A percentile compares a stretch with the other conserved stretches of the same genome.
Evolutionary conservation across 2,329 filamentous ascomycete species (phyloP).

Genomic region (Scolecobasidium constrictum): DNA sequence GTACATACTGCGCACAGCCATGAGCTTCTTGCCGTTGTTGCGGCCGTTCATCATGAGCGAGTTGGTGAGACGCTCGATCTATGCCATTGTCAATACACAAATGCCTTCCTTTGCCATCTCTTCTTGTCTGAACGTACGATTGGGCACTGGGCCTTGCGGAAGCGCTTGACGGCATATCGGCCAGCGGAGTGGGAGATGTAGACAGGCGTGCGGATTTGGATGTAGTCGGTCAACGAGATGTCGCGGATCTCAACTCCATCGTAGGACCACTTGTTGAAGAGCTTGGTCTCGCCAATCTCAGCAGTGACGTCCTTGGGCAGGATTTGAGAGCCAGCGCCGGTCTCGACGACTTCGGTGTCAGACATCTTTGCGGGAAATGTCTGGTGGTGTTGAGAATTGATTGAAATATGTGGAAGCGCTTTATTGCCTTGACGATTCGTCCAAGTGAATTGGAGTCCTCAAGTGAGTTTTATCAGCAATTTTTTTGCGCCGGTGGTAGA

Average conservation of each 20-base stretch:
- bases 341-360: constrained; percentile 91
- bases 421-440: constrained; percentile 12
- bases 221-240: constrained; percentile 99
- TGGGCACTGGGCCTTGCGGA: constrained; percentile 99
- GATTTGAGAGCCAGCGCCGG: constrained; percentile 61
- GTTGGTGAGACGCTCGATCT: constrained; percentile 98
- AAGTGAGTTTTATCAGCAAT: constrained; percentile 12
- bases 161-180: constrained; percentile 98
- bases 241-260: constrained; percentile 99
- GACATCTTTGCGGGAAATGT: constrained; percentile 58
- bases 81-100: not conserved
- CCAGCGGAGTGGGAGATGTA: constrained; percentile 98
- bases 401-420: constrained; percentile 6
- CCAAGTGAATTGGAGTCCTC: constrained; percentile 10
- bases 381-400: not conserved
- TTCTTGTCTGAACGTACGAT: constrained; percentile 25
- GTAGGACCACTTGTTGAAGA: constrained; percentile 98
- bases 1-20: constrained; percentile 82
- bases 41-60: constrained; percentile 99
- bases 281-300: constrained; percentile 87
- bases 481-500: constrained; percentile 4
- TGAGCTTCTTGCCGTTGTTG: constrained; percentile 99
- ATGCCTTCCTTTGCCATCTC: not conserved
- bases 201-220: constrained; percentile 97
- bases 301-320: constrained; percentile 87